A percentile compares a stretch with the other conserved stretches of the same genome.
These are phyloP conservation scores for Candida neerlandica DNA, from an alignment of 1,139 yeast genomes.

Conservation along the genomic window DNA sequence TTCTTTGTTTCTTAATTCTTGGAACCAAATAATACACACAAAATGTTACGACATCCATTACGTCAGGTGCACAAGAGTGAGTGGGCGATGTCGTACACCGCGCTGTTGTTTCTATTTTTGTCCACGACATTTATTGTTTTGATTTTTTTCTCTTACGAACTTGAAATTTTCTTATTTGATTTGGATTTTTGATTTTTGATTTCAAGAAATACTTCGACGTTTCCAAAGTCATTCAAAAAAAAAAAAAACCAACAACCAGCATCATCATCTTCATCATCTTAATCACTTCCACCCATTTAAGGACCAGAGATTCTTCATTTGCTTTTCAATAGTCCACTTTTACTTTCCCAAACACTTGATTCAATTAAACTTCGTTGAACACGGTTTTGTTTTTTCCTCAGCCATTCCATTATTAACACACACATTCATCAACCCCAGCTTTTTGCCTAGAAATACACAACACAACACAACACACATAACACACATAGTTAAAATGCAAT, in stretches of 20 bases:
- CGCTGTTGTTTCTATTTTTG: constrained; percentile 1
- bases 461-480: no score
- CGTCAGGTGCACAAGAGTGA: not conserved
- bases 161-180: constrained; percentile 1
- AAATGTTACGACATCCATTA: not conserved
- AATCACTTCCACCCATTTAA: not conserved
- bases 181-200: not conserved
- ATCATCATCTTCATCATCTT: no score
- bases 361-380: not conserved
- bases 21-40: not conserved
- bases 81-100: not conserved
- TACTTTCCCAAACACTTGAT: not conserved
- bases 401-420: not conserved
- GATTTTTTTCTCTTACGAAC: not conserved
- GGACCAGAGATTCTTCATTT: not conserved
- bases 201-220: no score
- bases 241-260: not conserved
- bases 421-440: not conserved
- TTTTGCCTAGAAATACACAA: constrained; percentile 2
- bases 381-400: not conserved
- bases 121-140: constrained; percentile 1
- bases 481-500: constrained; percentile 15
- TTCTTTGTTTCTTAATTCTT: no score
- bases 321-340: not conserved
- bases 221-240: no score